Base-by-base conservation (phyloP, 2,329 filamentous ascomycete genomes). In the Aspergillus chevalieri region DNA sequence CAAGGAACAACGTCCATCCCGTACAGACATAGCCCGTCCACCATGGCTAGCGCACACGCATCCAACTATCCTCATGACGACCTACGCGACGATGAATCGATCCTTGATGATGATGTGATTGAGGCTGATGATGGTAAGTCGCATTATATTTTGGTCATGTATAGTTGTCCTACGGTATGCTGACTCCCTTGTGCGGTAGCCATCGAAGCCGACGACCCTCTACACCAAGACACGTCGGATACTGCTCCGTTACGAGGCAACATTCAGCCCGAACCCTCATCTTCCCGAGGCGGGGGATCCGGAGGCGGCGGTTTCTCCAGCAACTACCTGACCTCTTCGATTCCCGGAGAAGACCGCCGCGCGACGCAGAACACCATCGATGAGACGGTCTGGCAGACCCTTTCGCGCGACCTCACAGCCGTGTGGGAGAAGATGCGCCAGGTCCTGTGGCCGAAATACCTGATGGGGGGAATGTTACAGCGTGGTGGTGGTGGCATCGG, bases 371-470 rank as follows among this genome's bases (percentile, higher is more conserved):
- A 94, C 73, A 98, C 93, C 43, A 94, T 98, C 69, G 93, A 98
- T 70, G 93, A 98, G 74, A 85, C 84, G 1, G 93, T 98, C 38
- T 98, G 93, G 93, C 89, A 92, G 41, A 98, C 93, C n/a, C 77
- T 98, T 52, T 89, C 87, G 47, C 86, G 93, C 58, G 93, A 98
- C 69, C 75, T 98, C 57, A 73, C 92, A 6, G 93, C 90, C 22
- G 89, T 97, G 33, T 97, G 93, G 92, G 87, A 89, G 73, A 98
- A 98, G 79, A 89, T 98, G 85, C 85, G 88, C 69, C 92, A 96
- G 76, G 93, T 98, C 36, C 82, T 98, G 52, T 98, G 89, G 72
- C 93, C 93, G 15, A 91, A 91, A 65, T 97, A 97, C 74, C 79
- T 98, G 44, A 85, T 98, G 21, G 82, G 82, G 38, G 82, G 82